Evolutionary conservation across 495 filamentous ascomycete species (phyloP).

Genomic region (Lasiosphaeria ovina): DNA sequence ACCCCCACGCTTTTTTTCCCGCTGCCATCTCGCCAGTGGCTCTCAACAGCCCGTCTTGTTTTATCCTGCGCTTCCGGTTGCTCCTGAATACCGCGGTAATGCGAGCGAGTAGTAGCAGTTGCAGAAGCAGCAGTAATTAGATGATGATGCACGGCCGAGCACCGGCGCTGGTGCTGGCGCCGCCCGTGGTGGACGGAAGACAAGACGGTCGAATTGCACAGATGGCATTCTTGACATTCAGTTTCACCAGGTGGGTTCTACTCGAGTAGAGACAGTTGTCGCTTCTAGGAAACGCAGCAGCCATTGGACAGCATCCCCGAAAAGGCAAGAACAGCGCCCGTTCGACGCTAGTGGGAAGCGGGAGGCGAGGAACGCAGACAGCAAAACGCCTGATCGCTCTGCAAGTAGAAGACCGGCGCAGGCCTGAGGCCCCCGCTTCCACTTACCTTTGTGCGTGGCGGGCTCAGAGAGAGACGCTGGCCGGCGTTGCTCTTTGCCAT

Average conservation of each 20-base stretch:
- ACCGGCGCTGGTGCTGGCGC: not conserved
- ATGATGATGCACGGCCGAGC: conserved; percentile 2
- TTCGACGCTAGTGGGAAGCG: not conserved
- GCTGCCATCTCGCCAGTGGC: conserved; percentile 10
- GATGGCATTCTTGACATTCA: conserved; percentile 12
- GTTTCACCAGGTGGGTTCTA: conserved; percentile 8
- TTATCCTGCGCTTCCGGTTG: conserved; percentile 23
- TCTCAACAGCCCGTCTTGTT: conserved; percentile 20
- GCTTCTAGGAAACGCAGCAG: not conserved
- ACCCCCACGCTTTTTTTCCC: conserved; percentile 19
- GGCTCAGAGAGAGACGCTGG: too few species aligned
- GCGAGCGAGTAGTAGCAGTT: conserved; percentile 8
- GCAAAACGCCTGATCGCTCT: conserved; percentile 15
- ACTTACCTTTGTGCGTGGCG: conserved; percentile 1
- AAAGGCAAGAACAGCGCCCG: not conserved
- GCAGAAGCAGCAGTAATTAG: conserved; percentile 5
- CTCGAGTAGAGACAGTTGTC: not conserved
- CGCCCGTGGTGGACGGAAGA: not conserved
- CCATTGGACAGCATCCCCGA: not conserved
- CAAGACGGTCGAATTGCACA: not conserved
- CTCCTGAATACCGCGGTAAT: conserved; percentile 21
- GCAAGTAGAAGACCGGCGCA: not conserved
- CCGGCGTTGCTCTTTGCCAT: too few species aligned
- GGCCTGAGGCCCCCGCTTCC: conserved; percentile 5
- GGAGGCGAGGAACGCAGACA: conserved; percentile 22